Evolutionary conservation across 1,284 basidiomycete genomes (phyloP), one percentile per base, ranked within the genome.

Genomic region (Cutaneotrichosporon cutaneum): DNA sequence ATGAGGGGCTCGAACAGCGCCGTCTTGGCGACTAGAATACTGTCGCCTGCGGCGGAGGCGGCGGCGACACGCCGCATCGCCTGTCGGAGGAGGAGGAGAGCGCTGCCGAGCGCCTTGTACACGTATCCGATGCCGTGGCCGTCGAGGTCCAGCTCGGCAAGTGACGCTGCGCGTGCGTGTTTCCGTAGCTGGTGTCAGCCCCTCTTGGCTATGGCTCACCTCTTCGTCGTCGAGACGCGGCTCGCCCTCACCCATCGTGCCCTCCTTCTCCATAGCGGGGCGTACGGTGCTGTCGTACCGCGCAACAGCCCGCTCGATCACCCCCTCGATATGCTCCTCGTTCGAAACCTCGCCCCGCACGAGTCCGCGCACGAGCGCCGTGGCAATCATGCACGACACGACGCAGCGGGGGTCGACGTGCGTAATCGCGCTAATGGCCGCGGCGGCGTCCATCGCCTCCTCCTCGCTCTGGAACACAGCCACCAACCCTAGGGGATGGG

Each of bases 91-190:
- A 61, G 44, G 4, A 51, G 10, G 2, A 65, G 24, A 4, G 54
- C 60, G 2, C 48, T 30, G 21, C 63, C 63, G 7, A 65, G 60
- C 13, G 57, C 21, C 44, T 65, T 65, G 35, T 61, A 60, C 33
- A 65, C 63, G 51, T 65, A 65, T n/a, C 63, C 63, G 22, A 65
- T 65, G 24, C 63, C 60, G 1, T n/a, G 4, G 3, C 48, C 54
- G 54, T 64, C 63, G 10, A 61, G 63, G 16, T 61, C 57, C 18
- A 65, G 54, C 10, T 42, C 55, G 4, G 21, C 58, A 7, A 65
- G 60, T 1, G 33, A 24, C 0, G 33, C 7, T 14, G 58, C 51
- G 22, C 35, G 30, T 0, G 55, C 32, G 45, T 59, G 35, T 26
- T 53, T 52, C 11, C 42, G 36, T 36, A 65, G 30, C 63, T 61